Evolutionary conservation across 495 filamentous ascomycete species (phyloP), one percentile per base, ranked within the genome.

Genomic region (Annulohypoxylon bovei): DNA sequence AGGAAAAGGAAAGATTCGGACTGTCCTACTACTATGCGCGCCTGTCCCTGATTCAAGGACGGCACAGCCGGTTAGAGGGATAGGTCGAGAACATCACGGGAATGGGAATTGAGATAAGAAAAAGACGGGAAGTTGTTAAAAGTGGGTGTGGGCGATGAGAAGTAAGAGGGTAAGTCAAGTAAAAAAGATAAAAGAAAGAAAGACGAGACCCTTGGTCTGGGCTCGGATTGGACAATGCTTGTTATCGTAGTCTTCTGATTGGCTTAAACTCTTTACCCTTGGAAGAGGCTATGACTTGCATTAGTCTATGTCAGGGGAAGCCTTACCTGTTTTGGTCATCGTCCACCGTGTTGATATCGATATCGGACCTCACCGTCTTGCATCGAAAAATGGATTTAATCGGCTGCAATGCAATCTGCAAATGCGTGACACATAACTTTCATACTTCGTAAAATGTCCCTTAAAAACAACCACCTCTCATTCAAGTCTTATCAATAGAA

Each of bases 281-380:
- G 63, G 57, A 12, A 47, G 46, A 61, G 42, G 54, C 60, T 72
- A 72, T 68, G 65, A 68, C 65, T 72, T 72, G 65, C 65, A 65
- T 65, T 68, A 65, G 54, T 12, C 25, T 30, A 16, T 67, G 63
- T 62, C 58, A 67, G 68, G 58, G 52, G n/a, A 6, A 20, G 27
- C 14, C 40, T 37, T 20, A 25, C 33, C 32, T 40, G 56, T 55
- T 65, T 61, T 28, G 54, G 67, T 56, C 30, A 70, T 37, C 20
- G 6, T 22, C 12, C 12, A 47, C 28, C 32, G 7, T 25, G 8
- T 12, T 33, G 44, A 54, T 61, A 62, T 70, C 55, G 53, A 62
- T 63, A 67, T 72, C 69, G 69, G 69, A 64, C 52, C 44, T 71
- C 35, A 39, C 63, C 64, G 69, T 39, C 53, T 12, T 20, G 27